These are phyloP conservation scores for Linanthus parryae DNA, from an alignment of 148 eudicot species.

Conservation along the genomic window DNA sequence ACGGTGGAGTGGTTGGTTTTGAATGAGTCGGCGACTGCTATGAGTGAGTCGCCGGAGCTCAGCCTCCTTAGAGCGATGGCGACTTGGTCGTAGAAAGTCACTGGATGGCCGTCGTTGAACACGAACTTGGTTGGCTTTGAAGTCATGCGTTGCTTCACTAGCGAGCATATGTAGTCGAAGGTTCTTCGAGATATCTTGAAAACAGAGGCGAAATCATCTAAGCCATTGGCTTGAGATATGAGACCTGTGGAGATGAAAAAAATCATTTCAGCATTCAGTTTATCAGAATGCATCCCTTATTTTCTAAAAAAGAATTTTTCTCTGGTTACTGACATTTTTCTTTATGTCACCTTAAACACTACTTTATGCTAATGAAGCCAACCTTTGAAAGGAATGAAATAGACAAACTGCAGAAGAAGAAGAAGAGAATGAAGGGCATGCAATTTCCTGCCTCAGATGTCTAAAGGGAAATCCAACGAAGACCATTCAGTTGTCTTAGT, in stretches of 20 bases:
- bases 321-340: too few relatives aligned
- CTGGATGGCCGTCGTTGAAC: conserved; percentile 42
- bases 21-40: conserved; percentile 39
- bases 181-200: conserved; percentile 65
- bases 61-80: conserved; percentile 80
- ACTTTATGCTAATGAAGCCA: too few relatives aligned
- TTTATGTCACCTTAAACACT: too few relatives aligned
- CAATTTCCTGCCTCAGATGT: too few relatives aligned
- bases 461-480: too few relatives aligned
- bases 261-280: too few relatives aligned
- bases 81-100: conserved; percentile 58
- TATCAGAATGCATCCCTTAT: too few relatives aligned
- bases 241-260: neutral
- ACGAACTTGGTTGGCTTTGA: conserved; percentile 44
- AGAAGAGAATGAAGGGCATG: too few relatives aligned
- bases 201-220: conserved; percentile 2
- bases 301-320: too few relatives aligned
- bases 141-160: conserved; percentile 45
- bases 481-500: too few relatives aligned
- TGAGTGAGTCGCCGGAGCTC: conserved; percentile 62
- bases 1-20: conserved; percentile 7
- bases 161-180: conserved; percentile 64
- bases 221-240: neutral
- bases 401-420: too few relatives aligned
- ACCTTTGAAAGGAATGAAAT: too few relatives aligned